Evolutionary conservation across 306 rosid species (phyloP).

Genomic region (Inga leiocalycina): DNA sequence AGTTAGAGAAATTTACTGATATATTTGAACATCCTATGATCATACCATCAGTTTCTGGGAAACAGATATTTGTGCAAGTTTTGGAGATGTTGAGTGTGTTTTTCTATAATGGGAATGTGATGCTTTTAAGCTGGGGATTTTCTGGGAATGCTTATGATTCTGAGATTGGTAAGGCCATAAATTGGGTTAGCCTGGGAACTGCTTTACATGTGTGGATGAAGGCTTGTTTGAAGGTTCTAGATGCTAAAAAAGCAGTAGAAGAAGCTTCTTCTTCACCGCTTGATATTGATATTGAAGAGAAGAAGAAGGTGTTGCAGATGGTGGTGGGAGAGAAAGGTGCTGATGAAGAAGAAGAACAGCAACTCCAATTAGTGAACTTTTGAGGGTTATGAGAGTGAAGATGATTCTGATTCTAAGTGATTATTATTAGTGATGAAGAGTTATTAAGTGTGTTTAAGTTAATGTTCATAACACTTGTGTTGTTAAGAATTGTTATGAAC

Average conservation of each 20-base stretch:
- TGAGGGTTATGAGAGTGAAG: not conserved
- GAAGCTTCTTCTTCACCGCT: not conserved
- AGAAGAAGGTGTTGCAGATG: not conserved
- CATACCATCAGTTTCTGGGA: slow-evolving; percentile 29
- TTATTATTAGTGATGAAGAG: not conserved
- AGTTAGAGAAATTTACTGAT: slow-evolving; percentile 6
- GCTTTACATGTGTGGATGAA: slow-evolving; percentile 52
- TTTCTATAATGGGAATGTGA: slow-evolving; percentile 42
- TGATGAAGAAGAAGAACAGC: not conserved
- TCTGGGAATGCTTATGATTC: slow-evolving; percentile 41
- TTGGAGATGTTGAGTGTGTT: slow-evolving; percentile 20
- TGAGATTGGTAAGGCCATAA: slow-evolving; percentile 45
- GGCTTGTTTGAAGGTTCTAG: slow-evolving; percentile 28
- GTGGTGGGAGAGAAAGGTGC: not conserved
- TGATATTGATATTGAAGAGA: not conserved
- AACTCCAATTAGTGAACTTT: not conserved
- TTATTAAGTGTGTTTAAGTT: not conserved
- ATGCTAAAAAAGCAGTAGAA: slow-evolving; percentile 6
- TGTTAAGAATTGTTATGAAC: not conserved
- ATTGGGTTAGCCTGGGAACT: slow-evolving; percentile 51
- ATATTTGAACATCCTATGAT: slow-evolving; percentile 29
- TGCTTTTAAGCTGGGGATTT: slow-evolving; percentile 48
- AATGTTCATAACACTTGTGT: not conserved
- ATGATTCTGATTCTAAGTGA: not conserved
- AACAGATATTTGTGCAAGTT: slow-evolving; percentile 18